Percentiles rank a stretch among this genome's conserved stretches.
These are phyloP conservation scores for Penicillium odoratum DNA, from an alignment of 495 filamentous ascomycete genomes.

Conservation along the genomic window DNA sequence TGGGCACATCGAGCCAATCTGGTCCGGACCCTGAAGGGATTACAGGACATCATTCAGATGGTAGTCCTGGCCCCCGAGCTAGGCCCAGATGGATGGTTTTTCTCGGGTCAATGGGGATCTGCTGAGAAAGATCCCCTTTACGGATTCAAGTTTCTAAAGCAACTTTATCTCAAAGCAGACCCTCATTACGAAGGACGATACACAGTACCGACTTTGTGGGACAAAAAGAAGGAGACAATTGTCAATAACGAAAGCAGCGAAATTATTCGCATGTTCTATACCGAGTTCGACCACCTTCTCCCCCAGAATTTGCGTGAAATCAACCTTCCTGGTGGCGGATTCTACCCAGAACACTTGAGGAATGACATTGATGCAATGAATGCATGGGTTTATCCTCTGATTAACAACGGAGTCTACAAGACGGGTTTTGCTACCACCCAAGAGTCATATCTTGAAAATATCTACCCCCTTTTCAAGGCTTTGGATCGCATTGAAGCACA, in stretches of 20 bases:
- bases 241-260: constrained; percentile 86
- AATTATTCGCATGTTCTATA: constrained; percentile 70
- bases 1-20: constrained; percentile 83
- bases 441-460: constrained; percentile 60
- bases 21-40: constrained; percentile 74
- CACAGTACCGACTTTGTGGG: constrained; percentile 79
- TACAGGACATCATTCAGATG: constrained; percentile 69
- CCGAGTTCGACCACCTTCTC: constrained; percentile 60
- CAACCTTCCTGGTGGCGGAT: constrained; percentile 44
- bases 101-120: constrained; percentile 59
- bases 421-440: constrained; percentile 66
- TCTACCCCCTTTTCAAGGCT: constrained; percentile 60
- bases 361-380: constrained; percentile 61
- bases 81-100: constrained; percentile 70
- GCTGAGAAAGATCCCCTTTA: constrained; percentile 61
- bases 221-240: constrained; percentile 68
- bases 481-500: constrained; percentile 64
- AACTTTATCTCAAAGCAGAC: constrained; percentile 72
- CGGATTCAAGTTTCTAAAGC: constrained; percentile 61
- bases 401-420: constrained; percentile 76
- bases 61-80: constrained; percentile 69
- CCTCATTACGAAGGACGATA: constrained; percentile 70
- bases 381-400: constrained; percentile 62
- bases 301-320: constrained; percentile 49
- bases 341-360: constrained; percentile 57